These are phyloP conservation scores for Vinca minor DNA, from an alignment of 257 asterid species.

Conservation along the genomic window DNA sequence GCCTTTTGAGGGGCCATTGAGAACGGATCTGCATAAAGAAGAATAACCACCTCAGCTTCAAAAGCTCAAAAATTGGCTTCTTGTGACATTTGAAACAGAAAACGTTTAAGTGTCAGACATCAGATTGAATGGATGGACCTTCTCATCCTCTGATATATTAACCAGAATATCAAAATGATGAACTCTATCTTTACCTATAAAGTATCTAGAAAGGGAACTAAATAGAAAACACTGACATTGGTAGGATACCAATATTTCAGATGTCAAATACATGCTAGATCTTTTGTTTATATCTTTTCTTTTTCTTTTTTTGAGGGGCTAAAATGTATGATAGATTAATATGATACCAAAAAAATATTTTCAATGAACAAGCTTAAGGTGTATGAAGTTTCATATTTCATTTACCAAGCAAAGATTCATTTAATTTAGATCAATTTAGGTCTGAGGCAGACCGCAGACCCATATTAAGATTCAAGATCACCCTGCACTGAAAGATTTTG, in stretches of 20 bases:
- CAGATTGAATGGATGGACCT: background rate
- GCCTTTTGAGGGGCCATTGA: conserved; percentile 64
- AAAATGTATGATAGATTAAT: too few relatives aligned
- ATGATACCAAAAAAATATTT: background rate
- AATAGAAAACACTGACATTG: background rate
- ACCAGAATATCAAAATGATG: background rate
- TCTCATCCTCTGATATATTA: background rate
- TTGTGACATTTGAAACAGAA: background rate
- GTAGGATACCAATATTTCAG: background rate
- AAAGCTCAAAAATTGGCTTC: background rate
- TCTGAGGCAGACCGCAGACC: background rate
- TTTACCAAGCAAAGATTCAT: background rate
- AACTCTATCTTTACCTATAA: background rate
- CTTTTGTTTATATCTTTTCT: too few relatives aligned
- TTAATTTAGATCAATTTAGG: background rate
- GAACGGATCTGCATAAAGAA: conserved; percentile 53
- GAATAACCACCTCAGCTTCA: background rate
- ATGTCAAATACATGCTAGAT: background rate
- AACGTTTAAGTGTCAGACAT: background rate
- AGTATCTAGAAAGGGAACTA: background rate
- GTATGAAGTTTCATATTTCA: background rate
- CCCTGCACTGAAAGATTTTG: background rate
- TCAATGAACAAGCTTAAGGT: background rate
- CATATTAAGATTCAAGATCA: too few relatives aligned
- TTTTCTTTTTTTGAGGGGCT: too few relatives aligned